Base-by-base conservation (phyloP, 1,139 yeast species). In the Protomyces macrosporus region DNA sequence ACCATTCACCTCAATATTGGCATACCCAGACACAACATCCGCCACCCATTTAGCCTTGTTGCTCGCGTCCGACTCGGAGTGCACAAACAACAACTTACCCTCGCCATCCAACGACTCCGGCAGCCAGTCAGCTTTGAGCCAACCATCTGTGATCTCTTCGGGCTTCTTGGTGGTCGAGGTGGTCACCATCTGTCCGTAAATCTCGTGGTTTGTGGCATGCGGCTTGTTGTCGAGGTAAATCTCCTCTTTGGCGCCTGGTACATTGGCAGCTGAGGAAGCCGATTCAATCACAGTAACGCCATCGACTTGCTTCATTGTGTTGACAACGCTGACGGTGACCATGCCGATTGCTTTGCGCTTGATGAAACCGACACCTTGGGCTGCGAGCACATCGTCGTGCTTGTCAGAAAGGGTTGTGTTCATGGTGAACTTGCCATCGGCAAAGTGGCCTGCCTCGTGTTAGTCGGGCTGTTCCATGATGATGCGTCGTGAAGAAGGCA, bases 331-430 rank as follows among this genome's bases (percentile, higher is more conserved):
- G 53, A 58, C 56, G 37, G 62, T 58, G 32, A 55, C 45, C 62
- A 58, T 58, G 16, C 53, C 50, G 45, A 58, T 58, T 6, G 62
- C 62, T 56, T 58, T 58, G n/a, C 62, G 62, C 52, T 58, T 58
- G 40, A 58, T 35, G 53, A n/a, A 58, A 32, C 62, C 62, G 36
- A 58, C 62, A 6, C 62, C 62, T 42, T 58, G 62, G n/a, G 62
- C 62, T 10, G 62, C 55, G 23, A 58, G 62, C 6, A 58, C 53
- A 33, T 45, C 40, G 45, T 58, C 62, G 14, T 42, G 39, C 39
- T 40, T 50, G 23, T 58, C 62, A 7, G 62, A 58, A n/a, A 58
- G 62, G 52, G 40, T 58, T 14, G 51, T 23, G 56, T 58, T 58
- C 62, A 58, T 58, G 62, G 30, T 52, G 56, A 55, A 58, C 42